Evolutionary conservation across 306 rosid genomes (phyloP).

Genomic region (Mucuna pruriens): DNA sequence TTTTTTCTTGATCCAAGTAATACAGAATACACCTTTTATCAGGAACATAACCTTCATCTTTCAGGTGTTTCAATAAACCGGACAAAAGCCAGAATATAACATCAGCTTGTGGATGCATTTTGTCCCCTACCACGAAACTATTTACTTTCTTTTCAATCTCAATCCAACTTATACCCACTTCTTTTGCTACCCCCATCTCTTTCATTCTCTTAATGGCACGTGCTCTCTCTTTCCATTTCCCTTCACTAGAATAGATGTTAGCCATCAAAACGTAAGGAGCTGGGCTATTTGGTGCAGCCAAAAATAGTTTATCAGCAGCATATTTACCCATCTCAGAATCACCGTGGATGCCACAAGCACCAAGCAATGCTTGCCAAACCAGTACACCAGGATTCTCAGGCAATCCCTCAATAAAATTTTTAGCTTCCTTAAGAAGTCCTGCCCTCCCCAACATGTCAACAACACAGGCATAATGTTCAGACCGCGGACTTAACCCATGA

Average conservation of each 20-base stretch:
- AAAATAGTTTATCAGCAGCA: conserved; percentile 69
- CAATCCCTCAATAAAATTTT: conserved; percentile 57
- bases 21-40: conserved; percentile 66
- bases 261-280: conserved; percentile 81
- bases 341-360: conserved; percentile 81
- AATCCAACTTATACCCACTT: conserved; percentile 83
- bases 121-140: conserved; percentile 81
- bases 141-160: conserved; percentile 74
- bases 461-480: conserved; percentile 77
- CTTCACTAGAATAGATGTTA: conserved; percentile 80
- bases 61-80: conserved; percentile 58
- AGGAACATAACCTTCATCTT: conserved; percentile 84
- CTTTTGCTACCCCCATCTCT: conserved; percentile 73
- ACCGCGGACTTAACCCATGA: conserved; percentile 64
- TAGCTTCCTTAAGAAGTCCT: conserved; percentile 76
- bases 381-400: conserved; percentile 59
- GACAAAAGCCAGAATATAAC: conserved; percentile 58
- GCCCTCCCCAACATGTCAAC: conserved; percentile 97
- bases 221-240: conserved; percentile 94
- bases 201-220: conserved; percentile 75
- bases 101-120: conserved; percentile 71
- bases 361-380: conserved; percentile 94
- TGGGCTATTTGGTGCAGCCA: conserved; percentile 63
- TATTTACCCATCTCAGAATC: conserved; percentile 75
- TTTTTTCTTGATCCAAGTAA: conserved; percentile 55